Evolutionary conservation across 345 rosid species (phyloP).

Genomic region (Lumnitzera littorea): DNA sequence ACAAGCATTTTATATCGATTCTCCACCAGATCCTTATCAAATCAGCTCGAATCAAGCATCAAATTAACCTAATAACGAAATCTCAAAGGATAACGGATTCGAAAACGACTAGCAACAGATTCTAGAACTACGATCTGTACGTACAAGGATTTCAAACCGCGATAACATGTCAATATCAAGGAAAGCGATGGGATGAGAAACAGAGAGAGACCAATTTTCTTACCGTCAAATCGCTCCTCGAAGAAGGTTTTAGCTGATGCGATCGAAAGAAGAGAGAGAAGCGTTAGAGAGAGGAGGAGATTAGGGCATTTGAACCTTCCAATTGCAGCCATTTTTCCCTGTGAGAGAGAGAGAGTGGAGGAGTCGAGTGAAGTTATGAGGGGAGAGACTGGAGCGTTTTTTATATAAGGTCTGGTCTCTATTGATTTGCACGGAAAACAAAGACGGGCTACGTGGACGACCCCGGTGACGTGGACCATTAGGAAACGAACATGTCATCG

Average conservation of each 20-base stretch:
- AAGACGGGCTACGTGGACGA: constrained; percentile 15
- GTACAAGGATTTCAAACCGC: background rate
- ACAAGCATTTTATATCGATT: too few species aligned
- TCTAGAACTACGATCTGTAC: too few species aligned
- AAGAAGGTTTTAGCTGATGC: constrained; percentile 69
- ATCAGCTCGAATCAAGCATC: too few species aligned
- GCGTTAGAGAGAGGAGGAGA: constrained; percentile 25
- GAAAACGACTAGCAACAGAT: too few species aligned
- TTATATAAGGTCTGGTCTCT: constrained; percentile 13
- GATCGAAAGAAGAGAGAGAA: constrained; percentile 25
- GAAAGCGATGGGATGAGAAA: background rate
- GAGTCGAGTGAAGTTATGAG: constrained; percentile 3
- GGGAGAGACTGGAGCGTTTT: background rate
- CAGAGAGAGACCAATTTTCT: background rate
- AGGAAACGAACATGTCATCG: background rate
- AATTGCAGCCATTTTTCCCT: constrained; percentile 29
- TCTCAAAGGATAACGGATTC: too few species aligned
- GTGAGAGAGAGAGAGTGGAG: constrained; percentile 3
- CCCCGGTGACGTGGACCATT: constrained; percentile 10
- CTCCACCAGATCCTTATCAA: too few species aligned
- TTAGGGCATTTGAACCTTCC: constrained; percentile 22
- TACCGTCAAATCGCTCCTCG: constrained; percentile 93
- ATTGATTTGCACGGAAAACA: background rate
- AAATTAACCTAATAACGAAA: too few species aligned
- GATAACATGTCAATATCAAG: background rate